These are phyloP conservation scores for Lentithecium fluviatile DNA, from an alignment of 495 filamentous ascomycete species.

Conservation along the genomic window DNA sequence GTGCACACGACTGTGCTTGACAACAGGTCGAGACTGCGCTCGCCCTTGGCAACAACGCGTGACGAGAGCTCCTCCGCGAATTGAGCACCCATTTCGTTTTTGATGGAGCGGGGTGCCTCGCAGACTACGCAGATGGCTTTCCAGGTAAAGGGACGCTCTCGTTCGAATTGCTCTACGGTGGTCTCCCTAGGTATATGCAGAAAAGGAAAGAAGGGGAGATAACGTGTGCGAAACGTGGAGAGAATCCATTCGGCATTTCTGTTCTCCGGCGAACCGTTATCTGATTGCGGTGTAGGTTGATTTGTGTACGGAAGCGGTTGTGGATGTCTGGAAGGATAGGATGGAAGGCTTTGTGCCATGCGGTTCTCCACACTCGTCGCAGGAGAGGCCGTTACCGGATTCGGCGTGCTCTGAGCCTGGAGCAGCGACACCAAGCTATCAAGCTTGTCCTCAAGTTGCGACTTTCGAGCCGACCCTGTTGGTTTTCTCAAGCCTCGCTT, in stretches of 20 bases:
- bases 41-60: conserved; percentile 6
- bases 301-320: too few relatives aligned
- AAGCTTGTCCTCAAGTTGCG: conserved; percentile 18
- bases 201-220: conserved; percentile 12
- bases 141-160: conserved; percentile 4
- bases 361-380: too few relatives aligned
- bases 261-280: too few relatives aligned
- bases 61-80: background rate
- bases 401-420: conserved; percentile 2
- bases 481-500: background rate
- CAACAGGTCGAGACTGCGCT: conserved; percentile 14
- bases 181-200: conserved; percentile 1
- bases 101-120: background rate
- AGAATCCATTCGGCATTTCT: background rate
- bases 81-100: conserved; percentile 3
- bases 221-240: conserved; percentile 2
- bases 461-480: conserved; percentile 2
- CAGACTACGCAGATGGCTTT: background rate
- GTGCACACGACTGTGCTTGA: background rate
- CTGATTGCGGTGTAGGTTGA: too few relatives aligned
- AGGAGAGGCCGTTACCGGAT: too few relatives aligned
- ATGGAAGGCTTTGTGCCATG: too few relatives aligned
- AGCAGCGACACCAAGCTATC: conserved; percentile 13
- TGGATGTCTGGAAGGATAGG: too few relatives aligned
- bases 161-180: background rate